Evolutionary conservation across 2,329 filamentous ascomycete genomes (phyloP).

Genomic region (Pseudonectria buxi): DNA sequence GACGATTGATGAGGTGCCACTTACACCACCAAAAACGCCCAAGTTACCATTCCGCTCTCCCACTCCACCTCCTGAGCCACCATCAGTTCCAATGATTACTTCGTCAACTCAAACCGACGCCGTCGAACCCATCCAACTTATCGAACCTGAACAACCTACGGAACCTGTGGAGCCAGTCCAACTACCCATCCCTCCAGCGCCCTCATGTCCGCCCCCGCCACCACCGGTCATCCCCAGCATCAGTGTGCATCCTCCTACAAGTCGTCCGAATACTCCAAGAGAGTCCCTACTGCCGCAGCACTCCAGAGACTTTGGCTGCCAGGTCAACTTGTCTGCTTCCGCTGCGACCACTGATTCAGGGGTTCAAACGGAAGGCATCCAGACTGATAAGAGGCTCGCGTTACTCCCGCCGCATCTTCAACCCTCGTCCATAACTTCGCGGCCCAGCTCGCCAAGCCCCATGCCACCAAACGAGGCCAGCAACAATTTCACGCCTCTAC

Average conservation of each 20-base stretch:
- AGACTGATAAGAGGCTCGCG: slow-evolving; percentile 69
- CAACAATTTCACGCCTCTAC: slow-evolving; percentile 45
- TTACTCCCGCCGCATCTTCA: slow-evolving; percentile 71
- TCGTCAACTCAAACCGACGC: slow-evolving; percentile 56
- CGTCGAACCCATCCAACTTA: slow-evolving; percentile 50
- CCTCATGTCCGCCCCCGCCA: slow-evolving; percentile 28
- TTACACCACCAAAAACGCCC: slow-evolving; percentile 61
- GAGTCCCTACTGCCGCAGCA: slow-evolving; percentile 72
- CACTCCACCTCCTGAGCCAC: slow-evolving; percentile 35
- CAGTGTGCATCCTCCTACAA: slow-evolving; percentile 81
- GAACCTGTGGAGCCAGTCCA: slow-evolving; percentile 7
- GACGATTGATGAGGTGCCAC: slow-evolving; percentile 49
- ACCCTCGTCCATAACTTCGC: slow-evolving; percentile 65
- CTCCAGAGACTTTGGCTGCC: slow-evolving; percentile 74
- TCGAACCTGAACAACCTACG: not conserved
- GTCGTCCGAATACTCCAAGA: slow-evolving; percentile 71
- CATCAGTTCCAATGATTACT: slow-evolving; percentile 41
- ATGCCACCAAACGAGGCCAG: slow-evolving; percentile 23
- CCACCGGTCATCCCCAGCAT: slow-evolving; percentile 70
- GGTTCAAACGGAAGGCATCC: slow-evolving; percentile 86
- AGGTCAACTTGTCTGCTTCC: slow-evolving; percentile 48
- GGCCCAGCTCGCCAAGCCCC: slow-evolving; percentile 48
- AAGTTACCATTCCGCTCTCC: slow-evolving; percentile 40
- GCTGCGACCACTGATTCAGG: slow-evolving; percentile 27
- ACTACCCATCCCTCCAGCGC: slow-evolving; percentile 12